Conservation (phyloP, 2,329 filamentous ascomycete species). For the Epichloe glyceriae region DNA sequence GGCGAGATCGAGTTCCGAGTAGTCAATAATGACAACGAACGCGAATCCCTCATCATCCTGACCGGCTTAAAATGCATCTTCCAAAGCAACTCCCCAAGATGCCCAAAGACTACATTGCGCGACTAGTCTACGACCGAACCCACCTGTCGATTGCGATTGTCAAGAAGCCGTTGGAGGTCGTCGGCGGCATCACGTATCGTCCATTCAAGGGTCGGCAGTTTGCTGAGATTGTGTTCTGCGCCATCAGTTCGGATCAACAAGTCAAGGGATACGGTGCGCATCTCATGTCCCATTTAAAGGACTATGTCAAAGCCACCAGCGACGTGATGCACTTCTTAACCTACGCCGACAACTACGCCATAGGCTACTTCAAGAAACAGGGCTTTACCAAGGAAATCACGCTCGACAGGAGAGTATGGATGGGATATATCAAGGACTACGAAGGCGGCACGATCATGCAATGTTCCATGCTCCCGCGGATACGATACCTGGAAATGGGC, state of each 20-base stretch:
- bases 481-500: conserved; percentile 84
- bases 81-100: conserved; percentile 98
- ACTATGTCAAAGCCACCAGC: conserved; percentile 94
- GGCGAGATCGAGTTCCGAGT: conserved; percentile 95
- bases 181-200: conserved; percentile 91
- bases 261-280: conserved; percentile 98
- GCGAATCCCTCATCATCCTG: conserved; percentile 84
- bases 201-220: conserved; percentile 87
- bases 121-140: conserved; percentile 91
- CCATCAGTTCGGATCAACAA: conserved; percentile 93
- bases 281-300: conserved; percentile 94
- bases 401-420: conserved; percentile 80
- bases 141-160: conserved; percentile 95
- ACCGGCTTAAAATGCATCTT: conserved; percentile 96
- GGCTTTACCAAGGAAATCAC: conserved; percentile 98
- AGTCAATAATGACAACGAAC: conserved; percentile 87
- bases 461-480: conserved; percentile 89
- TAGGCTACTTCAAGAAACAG: conserved; percentile 98
- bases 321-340: conserved; percentile 98
- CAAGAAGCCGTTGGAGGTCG: conserved; percentile 90
- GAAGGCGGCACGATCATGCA: conserved; percentile 99
- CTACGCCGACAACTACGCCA: conserved; percentile 97
- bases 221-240: conserved; percentile 97
- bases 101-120: conserved; percentile 98
- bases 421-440: conserved; percentile 99